Evolutionary conservation across 148 eudicot genomes (phyloP).

Genomic region (Dianthus caryophyllus): DNA sequence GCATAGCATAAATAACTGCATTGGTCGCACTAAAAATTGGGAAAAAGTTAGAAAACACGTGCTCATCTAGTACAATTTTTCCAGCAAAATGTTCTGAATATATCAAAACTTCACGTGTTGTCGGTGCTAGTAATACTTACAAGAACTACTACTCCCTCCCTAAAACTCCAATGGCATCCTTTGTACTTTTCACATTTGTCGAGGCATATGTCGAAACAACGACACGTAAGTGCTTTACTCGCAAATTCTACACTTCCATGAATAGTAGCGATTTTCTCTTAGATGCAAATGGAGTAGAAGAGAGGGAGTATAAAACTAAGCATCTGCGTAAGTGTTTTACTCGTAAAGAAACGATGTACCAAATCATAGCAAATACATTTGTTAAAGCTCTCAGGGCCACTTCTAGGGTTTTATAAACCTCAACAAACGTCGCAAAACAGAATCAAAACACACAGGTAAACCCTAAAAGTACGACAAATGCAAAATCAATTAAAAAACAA

Average conservation of each 20-base stretch:
- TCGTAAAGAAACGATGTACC: too few relatives aligned
- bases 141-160: too few relatives aligned
- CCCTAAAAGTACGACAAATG: neutral
- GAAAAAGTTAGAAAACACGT: neutral
- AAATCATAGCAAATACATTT: too few relatives aligned
- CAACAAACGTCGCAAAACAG: neutral
- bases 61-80: neutral
- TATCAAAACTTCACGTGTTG: neutral
- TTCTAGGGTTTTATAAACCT: neutral
- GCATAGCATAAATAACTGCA: neutral
- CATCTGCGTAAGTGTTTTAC: too few relatives aligned
- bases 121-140: neutral
- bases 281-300: too few relatives aligned
- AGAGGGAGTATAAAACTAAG: too few relatives aligned
- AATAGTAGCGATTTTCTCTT: too few relatives aligned
- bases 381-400: neutral
- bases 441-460: neutral
- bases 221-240: too few relatives aligned
- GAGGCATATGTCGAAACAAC: too few relatives aligned
- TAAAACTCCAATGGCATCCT: too few relatives aligned
- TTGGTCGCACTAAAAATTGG: neutral
- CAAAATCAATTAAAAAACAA: neutral
- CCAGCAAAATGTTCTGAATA: neutral
- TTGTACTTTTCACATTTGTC: too few relatives aligned
- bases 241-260: too few relatives aligned